Percentiles rank a stretch among this genome's conserved stretches.
phyloP scores from a whole-genome alignment of 1,284 basidiomycete genomes.

The Sphagnurus paluster region DNA sequence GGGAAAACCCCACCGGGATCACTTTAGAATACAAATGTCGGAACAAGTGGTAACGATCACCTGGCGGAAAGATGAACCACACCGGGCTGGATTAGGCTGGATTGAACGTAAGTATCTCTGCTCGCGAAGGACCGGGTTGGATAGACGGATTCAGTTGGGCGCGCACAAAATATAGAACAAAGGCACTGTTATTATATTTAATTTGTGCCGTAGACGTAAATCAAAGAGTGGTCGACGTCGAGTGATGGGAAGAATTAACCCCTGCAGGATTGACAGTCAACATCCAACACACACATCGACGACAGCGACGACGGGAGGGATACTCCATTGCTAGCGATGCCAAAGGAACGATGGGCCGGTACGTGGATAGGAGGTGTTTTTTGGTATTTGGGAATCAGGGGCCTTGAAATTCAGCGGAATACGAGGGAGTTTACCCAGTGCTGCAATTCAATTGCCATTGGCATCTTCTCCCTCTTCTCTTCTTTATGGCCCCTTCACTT shows the following conservation, averaged over 20 bases:
- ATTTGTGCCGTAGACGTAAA: too few species aligned
- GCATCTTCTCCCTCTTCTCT: conserved; percentile 5
- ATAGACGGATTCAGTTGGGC: background rate
- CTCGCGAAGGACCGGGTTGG: background rate
- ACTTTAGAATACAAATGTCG: background rate
- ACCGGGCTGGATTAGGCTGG: background rate
- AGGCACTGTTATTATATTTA: too few species aligned
- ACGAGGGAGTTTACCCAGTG: background rate
- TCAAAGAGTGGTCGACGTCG: background rate
- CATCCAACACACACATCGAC: conserved; percentile 11
- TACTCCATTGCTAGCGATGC: conserved; percentile 32
- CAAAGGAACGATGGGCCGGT: conserved; percentile 17
- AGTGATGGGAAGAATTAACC: conserved; percentile 17
- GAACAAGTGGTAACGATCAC: conserved; percentile 2
- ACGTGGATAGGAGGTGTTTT: conserved; percentile 9
- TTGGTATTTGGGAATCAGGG: conserved; percentile 3
- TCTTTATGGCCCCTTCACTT: conserved; percentile 8
- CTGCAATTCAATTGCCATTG: background rate
- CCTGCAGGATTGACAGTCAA: conserved; percentile 10
- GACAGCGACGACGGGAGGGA: conserved; percentile 19
- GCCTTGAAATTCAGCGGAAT: background rate
- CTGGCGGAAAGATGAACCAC: background rate
- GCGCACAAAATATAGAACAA: too few species aligned
- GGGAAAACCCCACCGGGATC: background rate
- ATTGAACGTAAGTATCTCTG: background rate